Base-by-base conservation (phyloP, 208 protist species). In the Vickermania spadyakhi region DNA sequence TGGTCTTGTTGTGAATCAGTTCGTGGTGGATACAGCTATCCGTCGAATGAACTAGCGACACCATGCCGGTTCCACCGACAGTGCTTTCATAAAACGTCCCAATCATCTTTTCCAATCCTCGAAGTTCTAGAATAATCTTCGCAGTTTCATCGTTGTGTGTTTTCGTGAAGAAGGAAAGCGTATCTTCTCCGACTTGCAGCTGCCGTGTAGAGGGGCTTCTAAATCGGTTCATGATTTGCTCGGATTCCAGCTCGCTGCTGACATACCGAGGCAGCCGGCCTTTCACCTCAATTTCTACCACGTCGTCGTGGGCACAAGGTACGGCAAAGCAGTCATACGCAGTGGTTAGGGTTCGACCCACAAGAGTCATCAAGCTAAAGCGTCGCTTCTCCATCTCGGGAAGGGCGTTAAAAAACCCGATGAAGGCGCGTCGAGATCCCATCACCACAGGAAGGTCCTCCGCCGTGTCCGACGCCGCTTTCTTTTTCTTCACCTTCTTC, bases 21-120 rank as follows among this genome's bases (percentile, higher is more conserved):
- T 95, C 84, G 63, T 94, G 91, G 58, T 96, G 91, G 62, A 96
- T 94, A 64, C 86, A 94, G 72, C 86, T 95, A 64, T 95, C 86
- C 23, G 73, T 72, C 58, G 71, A 62, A 67, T 95, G 84, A 45
- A 93, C 85, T n/a, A 96, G 83, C 13, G 86, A 90, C 57, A 94
- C 89, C 88, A 96, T 94, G 31, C 90, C 90, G 13, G 84, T 93
- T 28, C 89, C 89, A 52, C 82, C 89, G 62, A 87, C 84, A 1
- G 85, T 90, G 68, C 77, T 91, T 60, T 96, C 90, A 69, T 96
- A 96, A 70, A 94, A 96, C 23, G 90, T 96, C 23, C 84, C 81
- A 52, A 96, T 86, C 26, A 96, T 81, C 72, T 96, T 96, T 64
- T 93, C 85, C 65, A 93, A 74, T 1, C 82, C 81, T 5, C 90